Percentiles rank a stretch among this genome's conserved stretches.
Conservation (phyloP, 2,329 filamentous ascomycete genomes). For the Pseudogymnoascus sp. region DNA sequence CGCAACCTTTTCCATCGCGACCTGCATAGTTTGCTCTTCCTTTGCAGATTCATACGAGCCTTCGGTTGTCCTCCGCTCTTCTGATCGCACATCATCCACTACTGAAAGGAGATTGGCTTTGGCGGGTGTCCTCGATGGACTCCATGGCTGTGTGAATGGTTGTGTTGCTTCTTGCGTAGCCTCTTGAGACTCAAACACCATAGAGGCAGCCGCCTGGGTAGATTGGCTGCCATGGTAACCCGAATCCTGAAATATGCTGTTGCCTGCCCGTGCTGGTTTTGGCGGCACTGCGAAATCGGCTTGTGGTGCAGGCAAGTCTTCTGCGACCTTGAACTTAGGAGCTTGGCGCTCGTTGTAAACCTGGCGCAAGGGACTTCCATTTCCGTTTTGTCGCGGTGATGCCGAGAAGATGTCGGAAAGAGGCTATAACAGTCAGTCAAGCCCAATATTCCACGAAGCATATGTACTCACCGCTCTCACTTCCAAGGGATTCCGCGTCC, state of each 20-base stretch:
- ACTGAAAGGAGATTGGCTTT: neutral
- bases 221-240: constrained; percentile 64
- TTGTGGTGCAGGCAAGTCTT: constrained; percentile 36
- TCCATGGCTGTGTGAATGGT: constrained; percentile 22
- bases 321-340: constrained; percentile 53
- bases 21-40: constrained; percentile 37
- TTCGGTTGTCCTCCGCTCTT: constrained; percentile 23
- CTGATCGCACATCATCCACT: constrained; percentile 15
- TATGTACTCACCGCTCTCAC: constrained; percentile 53
- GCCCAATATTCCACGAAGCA: neutral
- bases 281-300: constrained; percentile 11
- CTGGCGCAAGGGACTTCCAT: constrained; percentile 36
- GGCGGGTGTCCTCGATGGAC: constrained; percentile 29
- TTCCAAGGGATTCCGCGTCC: constrained; percentile 53
- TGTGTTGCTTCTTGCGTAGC: neutral
- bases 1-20: constrained; percentile 12
- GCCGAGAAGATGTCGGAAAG: constrained; percentile 53
- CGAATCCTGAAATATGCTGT: constrained; percentile 48
- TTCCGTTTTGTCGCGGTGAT: constrained; percentile 45
- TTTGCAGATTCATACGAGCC: constrained; percentile 35
- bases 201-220: constrained; percentile 11
- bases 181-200: constrained; percentile 1
- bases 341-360: constrained; percentile 24
- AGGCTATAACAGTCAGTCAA: constrained; percentile 39
- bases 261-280: constrained; percentile 18